Percentiles rank a stretch among this genome's conserved stretches.
Conservation (phyloP, 345 rosid genomes). For the Acer campestre region DNA sequence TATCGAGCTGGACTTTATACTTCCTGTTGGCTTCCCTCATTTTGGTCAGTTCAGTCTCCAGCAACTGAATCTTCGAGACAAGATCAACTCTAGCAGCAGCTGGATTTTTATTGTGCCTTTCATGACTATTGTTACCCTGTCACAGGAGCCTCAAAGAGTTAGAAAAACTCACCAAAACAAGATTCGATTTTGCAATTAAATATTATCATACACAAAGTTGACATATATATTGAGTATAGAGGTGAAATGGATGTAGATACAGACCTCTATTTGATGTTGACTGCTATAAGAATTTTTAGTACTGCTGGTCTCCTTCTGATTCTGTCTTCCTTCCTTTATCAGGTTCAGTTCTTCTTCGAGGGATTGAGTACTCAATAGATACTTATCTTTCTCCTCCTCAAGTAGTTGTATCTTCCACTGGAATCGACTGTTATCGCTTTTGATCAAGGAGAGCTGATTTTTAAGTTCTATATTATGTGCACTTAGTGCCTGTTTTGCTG, state of each 20-base stretch:
- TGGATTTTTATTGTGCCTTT: slow-evolving; percentile 15
- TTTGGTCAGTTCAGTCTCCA: slow-evolving; percentile 38
- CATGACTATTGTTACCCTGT: slow-evolving; percentile 28
- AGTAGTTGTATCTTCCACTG: slow-evolving; percentile 42
- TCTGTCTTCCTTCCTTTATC: slow-evolving; percentile 37
- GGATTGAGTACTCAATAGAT: slow-evolving; percentile 28
- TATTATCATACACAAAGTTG: background rate
- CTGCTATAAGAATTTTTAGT: background rate
- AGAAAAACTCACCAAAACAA: background rate
- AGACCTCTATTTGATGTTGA: slow-evolving; percentile 31
- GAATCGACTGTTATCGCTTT: slow-evolving; percentile 42
- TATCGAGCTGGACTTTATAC: slow-evolving; percentile 32
- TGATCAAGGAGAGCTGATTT: slow-evolving; percentile 39
- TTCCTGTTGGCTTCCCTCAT: slow-evolving; percentile 31
- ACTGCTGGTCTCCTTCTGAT: slow-evolving; percentile 19
- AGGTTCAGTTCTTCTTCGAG: slow-evolving; percentile 47
- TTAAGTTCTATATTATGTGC: slow-evolving; percentile 37
- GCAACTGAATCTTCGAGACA: slow-evolving; percentile 29
- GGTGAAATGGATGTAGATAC: slow-evolving; percentile 6
- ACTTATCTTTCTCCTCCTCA: slow-evolving; percentile 45
- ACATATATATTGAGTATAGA: background rate
- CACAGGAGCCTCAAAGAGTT: background rate
- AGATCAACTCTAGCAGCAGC: slow-evolving; percentile 11
- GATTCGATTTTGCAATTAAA: background rate
- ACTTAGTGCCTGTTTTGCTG: slow-evolving; percentile 28